phyloP scores from a whole-genome alignment of 108 stramenopile genomes.

The Fragilaria crotonensis region DNA sequence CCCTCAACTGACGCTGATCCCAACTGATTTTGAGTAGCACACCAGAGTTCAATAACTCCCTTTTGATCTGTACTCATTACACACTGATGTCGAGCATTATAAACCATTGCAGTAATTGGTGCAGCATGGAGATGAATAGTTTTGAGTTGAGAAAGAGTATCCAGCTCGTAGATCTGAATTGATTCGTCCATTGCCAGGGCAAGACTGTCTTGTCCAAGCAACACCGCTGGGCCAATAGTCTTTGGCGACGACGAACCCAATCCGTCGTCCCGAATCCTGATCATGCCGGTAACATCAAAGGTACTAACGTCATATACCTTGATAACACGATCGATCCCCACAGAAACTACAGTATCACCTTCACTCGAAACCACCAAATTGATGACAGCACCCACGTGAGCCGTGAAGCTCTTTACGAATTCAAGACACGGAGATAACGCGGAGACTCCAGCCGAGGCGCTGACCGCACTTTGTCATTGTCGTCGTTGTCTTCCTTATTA shows the following conservation, averaged over 20 bases:
- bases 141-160: no score
- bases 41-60: conserved; percentile 94
- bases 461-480: not conserved
- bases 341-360: conserved; percentile 72
- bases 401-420: conserved; percentile 96
- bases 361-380: conserved; percentile 43
- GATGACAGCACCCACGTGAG: conserved; percentile 76
- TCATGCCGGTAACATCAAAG: conserved; percentile 88
- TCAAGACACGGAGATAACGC: conserved; percentile 63
- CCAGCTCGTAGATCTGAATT: no score
- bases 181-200: no score
- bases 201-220: no score
- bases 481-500: not conserved
- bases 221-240: no score
- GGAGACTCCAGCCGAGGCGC: conserved; percentile 1
- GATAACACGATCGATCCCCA: conserved; percentile 77
- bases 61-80: conserved; percentile 74
- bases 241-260: no score
- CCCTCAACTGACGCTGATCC: conserved; percentile 15
- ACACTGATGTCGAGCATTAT: conserved; percentile 43
- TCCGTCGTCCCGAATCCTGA: no score
- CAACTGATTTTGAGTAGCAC: conserved; percentile 4
- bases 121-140: conserved; percentile 63
- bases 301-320: conserved; percentile 95
- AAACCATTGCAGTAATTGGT: conserved; percentile 76